Percentiles rank a stretch among this genome's conserved stretches.
Conservation (phyloP, 148 eudicot species). For the Rhododendron molle region DNA sequence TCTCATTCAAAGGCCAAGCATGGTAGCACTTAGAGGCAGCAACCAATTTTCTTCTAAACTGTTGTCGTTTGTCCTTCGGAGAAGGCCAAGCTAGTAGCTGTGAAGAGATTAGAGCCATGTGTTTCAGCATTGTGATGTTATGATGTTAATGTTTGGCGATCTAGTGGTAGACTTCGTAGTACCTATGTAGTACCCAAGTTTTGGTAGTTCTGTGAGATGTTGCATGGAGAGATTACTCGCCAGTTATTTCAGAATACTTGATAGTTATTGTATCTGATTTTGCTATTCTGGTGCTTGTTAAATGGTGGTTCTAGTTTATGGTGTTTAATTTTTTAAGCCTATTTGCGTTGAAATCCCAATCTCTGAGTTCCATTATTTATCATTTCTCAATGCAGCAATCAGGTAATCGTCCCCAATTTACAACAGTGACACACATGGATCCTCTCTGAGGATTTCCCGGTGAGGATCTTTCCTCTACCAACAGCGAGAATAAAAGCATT, state of each 20-base stretch:
- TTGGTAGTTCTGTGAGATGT: neutral
- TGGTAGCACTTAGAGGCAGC: conserved; percentile 19
- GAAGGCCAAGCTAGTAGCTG: neutral
- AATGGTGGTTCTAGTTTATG: neutral
- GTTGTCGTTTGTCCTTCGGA: neutral
- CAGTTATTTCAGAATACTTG: neutral
- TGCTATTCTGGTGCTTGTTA: neutral
- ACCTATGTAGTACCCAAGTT: neutral
- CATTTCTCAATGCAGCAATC: neutral
- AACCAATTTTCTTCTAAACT: neutral
- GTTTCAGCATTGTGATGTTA: neutral
- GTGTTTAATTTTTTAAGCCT: neutral
- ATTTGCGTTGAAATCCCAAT: neutral
- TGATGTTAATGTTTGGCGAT: neutral
- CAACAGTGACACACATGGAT: neutral
- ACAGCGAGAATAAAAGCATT: neutral
- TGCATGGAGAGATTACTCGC: neutral
- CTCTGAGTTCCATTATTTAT: neutral
- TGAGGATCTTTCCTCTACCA: neutral
- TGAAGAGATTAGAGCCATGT: neutral
- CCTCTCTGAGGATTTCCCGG: too few species aligned
- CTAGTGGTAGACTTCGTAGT: neutral
- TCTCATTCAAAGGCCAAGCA: conserved; percentile 50
- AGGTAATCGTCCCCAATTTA: neutral
- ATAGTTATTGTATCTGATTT: neutral